Evolutionary conservation across 331 rosid species (phyloP), one percentile per base, ranked within the genome.

Genomic region (Pyrus hybrid): DNA sequence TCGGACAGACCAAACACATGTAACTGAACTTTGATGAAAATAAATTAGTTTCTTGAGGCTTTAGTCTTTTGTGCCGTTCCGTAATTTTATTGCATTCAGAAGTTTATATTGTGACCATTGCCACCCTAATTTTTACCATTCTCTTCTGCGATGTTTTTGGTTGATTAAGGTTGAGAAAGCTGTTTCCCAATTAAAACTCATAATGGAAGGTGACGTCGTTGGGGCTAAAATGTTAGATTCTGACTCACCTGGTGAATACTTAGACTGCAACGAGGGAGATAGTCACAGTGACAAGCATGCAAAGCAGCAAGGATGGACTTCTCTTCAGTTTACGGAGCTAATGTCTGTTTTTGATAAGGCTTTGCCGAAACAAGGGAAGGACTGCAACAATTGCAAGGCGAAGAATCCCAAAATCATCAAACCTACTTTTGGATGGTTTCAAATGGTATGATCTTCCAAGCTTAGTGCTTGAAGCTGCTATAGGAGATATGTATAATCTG

Each of bases 381-480:
- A 80, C 56, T 92, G 97, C 88, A 65, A 20, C 62, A 79, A 76
- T 23, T 94, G 99, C 53, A 72, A 22, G 6, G 63, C 7, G 6
- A n/a, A 8, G 13, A 86, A 78, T 86, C 97, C 93, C 11, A 80
- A 49, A 74, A 84, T 94, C 71, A 88, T 18, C 60, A 86, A 74
- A 85, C 99, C 97, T 70, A 84, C 86, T 69, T 92, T 87, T 83
- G 99, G 97, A 70, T 90, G 97, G 97, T 82, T 92, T 70, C 76
- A 85, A 72, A 41, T 67, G 97, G 99, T 94, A 85, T 57, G 32
- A 54, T 72, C 70, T 76, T 83, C 72, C 56, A 30, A 72, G 51
- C 62, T 73, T 30, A 51, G 25, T 71, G 10, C 79, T 71, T 71
- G 67, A 56, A 68, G 67, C 51, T 21, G 30, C 56, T 6, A 10